phyloP scores from a whole-genome alignment of 1,139 yeast genomes.

The Cylindricascospora bacillispora region DNA sequence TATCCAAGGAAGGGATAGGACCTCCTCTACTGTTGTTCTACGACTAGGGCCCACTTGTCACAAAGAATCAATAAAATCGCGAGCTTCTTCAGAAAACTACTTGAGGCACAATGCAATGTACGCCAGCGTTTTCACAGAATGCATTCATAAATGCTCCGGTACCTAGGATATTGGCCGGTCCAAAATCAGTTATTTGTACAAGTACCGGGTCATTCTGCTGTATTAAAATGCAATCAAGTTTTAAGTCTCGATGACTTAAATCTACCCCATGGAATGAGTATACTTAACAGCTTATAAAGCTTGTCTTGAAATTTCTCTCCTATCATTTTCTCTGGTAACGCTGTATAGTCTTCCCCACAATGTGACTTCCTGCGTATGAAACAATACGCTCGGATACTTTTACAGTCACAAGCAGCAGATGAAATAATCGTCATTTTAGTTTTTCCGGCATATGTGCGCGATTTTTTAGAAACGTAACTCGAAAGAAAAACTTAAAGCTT shows the following conservation, averaged over 20 bases:
- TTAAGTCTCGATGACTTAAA: conserved; percentile 88
- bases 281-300: conserved; percentile 73
- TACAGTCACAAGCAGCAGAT: too few relatives aligned
- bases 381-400: too few relatives aligned
- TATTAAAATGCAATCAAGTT: conserved; percentile 84
- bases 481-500: too few relatives aligned
- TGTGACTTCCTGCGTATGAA: too few relatives aligned
- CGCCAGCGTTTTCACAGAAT: conserved; percentile 77
- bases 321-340: conserved; percentile 80
- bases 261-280: conserved; percentile 76
- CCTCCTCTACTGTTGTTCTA: conserved; percentile 63
- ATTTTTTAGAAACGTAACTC: too few relatives aligned
- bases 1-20: conserved; percentile 54
- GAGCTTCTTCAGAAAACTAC: conserved; percentile 67
- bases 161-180: conserved; percentile 70
- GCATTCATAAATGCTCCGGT: conserved; percentile 73
- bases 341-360: too few relatives aligned
- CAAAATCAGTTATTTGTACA: conserved; percentile 88
- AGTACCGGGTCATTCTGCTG: conserved; percentile 84
- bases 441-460: too few relatives aligned
- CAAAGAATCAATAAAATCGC: conserved; percentile 55
- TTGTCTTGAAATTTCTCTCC: conserved; percentile 74
- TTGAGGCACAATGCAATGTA: conserved; percentile 77
- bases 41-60: conserved; percentile 62
- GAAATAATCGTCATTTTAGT: too few relatives aligned